Evolutionary conservation across 371 early-diverging fungal species (phyloP).

Genomic region (Blakeslea trispora): DNA sequence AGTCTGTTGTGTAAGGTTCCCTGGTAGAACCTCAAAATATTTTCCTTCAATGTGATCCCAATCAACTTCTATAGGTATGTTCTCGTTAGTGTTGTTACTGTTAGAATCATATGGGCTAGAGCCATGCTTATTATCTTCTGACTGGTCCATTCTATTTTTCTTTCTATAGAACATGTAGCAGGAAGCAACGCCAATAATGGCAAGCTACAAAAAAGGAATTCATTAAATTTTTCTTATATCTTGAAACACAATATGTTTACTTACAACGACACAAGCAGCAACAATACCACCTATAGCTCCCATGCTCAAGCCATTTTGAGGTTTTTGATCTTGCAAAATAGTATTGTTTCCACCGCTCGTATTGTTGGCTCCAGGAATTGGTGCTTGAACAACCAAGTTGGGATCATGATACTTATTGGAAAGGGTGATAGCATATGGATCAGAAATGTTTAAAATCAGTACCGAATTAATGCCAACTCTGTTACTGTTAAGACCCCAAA

Average conservation of each 20-base stretch:
- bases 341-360: neutral
- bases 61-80: slow-evolving; percentile 5
- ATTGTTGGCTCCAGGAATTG: neutral
- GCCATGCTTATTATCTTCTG: neutral
- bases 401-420: neutral
- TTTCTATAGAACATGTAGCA: neutral
- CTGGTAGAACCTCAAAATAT: slow-evolving; percentile 2
- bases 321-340: neutral
- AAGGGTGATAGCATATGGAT: slow-evolving; percentile 1
- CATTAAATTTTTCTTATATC: neutral
- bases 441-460: slow-evolving; percentile 1
- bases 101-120: neutral
- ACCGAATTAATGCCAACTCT: neutral
- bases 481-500: slow-evolving; percentile 8
- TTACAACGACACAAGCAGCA: slow-evolving; percentile 6
- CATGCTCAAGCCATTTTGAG: neutral
- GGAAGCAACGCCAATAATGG: neutral
- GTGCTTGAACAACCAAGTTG: neutral
- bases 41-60: slow-evolving; percentile 12
- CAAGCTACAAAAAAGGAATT: neutral
- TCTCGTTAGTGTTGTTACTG: neutral
- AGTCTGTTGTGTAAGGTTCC: neutral
- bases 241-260: neutral
- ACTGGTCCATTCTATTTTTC: neutral
- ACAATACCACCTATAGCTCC: slow-evolving; percentile 8